Evolutionary conservation across 1,284 basidiomycete species (phyloP).

Genomic region (Takashimella koratensis): DNA sequence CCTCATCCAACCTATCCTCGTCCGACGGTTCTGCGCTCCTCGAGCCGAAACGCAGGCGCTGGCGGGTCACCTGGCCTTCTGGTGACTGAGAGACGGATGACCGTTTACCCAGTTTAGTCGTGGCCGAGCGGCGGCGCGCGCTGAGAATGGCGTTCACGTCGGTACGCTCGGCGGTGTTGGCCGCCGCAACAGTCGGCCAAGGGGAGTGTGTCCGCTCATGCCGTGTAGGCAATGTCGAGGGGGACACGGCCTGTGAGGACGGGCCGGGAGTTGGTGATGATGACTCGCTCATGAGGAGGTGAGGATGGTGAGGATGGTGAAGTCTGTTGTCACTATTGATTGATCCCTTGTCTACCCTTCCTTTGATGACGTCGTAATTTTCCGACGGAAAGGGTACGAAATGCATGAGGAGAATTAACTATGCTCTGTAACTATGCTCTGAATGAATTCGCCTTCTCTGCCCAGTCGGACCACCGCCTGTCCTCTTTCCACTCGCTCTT

Average conservation of each 20-base stretch:
- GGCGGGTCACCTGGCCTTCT: too few species aligned
- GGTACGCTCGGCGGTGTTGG: neutral
- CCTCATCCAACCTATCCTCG: constrained; percentile 20
- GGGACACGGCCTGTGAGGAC: too few species aligned
- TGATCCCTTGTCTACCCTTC: too few species aligned
- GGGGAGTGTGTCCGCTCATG: too few species aligned
- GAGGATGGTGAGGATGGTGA: constrained; percentile 56
- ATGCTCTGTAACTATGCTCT: neutral
- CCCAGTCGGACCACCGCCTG: constrained; percentile 57
- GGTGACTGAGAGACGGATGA: too few species aligned
- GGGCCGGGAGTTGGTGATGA: neutral
- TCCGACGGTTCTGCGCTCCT: neutral
- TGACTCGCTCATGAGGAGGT: constrained; percentile 53
- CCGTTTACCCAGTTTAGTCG: constrained; percentile 13
- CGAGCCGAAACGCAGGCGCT: neutral
- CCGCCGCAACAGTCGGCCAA: too few species aligned
- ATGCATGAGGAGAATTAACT: too few species aligned
- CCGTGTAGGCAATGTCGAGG: too few species aligned
- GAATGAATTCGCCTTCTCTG: too few species aligned
- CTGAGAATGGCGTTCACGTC: constrained; percentile 31
- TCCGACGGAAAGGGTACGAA: too few species aligned
- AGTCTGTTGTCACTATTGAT: too few species aligned
- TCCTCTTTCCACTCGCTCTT: constrained; percentile 12
- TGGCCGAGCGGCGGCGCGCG: constrained; percentile 45
- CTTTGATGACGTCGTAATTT: too few species aligned